Evolutionary conservation across 805 yeast species (phyloP).

Genomic region (Tetrapisispora namnaoensis): DNA sequence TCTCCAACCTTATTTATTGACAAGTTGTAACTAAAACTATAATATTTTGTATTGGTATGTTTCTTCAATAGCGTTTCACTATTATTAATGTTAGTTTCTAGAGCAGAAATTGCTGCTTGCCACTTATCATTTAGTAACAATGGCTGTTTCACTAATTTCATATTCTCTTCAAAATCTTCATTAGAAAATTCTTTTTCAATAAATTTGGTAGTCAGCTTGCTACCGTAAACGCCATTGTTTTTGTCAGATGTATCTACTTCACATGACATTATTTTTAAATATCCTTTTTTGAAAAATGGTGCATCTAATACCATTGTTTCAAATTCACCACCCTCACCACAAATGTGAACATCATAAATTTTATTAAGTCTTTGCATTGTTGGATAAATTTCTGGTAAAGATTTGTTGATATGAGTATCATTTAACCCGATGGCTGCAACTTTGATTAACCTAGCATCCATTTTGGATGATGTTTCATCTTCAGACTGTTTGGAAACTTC

Average conservation of each 20-base stretch:
- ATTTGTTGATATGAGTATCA: constrained; percentile 55
- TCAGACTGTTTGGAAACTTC: constrained; percentile 21
- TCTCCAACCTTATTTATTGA: constrained; percentile 19
- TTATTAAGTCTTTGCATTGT: constrained; percentile 46
- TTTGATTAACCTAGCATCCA: constrained; percentile 80
- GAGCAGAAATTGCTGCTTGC: neutral
- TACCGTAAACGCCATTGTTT: constrained; percentile 62
- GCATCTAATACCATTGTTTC: constrained; percentile 89
- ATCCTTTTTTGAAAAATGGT: constrained; percentile 60
- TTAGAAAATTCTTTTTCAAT: constrained; percentile 30
- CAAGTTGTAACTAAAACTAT: neutral
- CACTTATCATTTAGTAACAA: constrained; percentile 16
- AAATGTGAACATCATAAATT: constrained; percentile 75
- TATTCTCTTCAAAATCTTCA: constrained; percentile 10
- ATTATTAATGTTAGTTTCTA: neutral
- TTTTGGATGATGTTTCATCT: constrained; percentile 6
- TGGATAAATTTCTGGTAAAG: constrained; percentile 53
- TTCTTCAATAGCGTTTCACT: too few species aligned
- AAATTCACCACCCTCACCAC: constrained; percentile 99
- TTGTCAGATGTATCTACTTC: constrained; percentile 34
- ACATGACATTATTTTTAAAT: constrained; percentile 35
- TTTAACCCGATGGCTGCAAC: constrained; percentile 88
- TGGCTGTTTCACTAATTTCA: constrained; percentile 33
- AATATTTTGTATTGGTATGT: neutral
- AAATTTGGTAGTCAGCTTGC: constrained; percentile 45